These are phyloP conservation scores for Dothiorella sarmentorum DNA, from an alignment of 2,329 filamentous ascomycete species.

Conservation along the genomic window DNA sequence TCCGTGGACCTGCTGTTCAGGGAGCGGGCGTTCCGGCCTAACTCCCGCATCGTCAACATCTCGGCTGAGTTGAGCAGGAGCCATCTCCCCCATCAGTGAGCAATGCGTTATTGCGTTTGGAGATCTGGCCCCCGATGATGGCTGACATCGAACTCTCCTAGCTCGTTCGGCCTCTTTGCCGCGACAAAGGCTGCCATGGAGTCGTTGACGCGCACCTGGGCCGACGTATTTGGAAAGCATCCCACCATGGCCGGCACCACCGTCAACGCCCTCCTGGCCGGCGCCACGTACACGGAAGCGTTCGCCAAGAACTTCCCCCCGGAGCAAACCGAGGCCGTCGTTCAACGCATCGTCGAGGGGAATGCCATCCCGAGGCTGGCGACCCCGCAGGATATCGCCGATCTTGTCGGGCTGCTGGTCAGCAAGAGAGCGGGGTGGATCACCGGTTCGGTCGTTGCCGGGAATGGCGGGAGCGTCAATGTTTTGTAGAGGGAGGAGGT, in stretches of 20 bases:
- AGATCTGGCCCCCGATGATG: too few relatives aligned
- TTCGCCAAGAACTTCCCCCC: constrained; percentile 8
- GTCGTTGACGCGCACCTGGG: constrained; percentile 25
- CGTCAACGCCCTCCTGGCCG: constrained; percentile 30
- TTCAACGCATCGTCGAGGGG: constrained; percentile 13
- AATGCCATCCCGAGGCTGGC: constrained; percentile 27
- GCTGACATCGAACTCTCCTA: too few relatives aligned
- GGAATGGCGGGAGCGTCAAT: constrained; percentile 31
- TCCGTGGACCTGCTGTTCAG: constrained; percentile 27
- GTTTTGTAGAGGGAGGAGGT: constrained; percentile 24
- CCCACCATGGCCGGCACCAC: constrained; percentile 25
- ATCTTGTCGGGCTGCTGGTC: constrained; percentile 57
- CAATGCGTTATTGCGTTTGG: constrained; percentile 18
- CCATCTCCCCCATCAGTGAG: constrained; percentile 17
- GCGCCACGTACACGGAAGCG: constrained; percentile 29
- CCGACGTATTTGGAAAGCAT: constrained; percentile 24
- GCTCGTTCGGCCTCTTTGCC: constrained; percentile 7
- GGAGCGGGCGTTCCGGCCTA: constrained; percentile 20
- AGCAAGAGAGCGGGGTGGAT: constrained; percentile 35
- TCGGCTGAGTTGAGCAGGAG: constrained; percentile 23
- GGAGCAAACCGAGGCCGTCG: not conserved
- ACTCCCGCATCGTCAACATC: constrained; percentile 26
- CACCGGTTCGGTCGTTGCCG: constrained; percentile 38
- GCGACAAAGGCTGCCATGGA: constrained; percentile 27
- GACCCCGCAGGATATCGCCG: constrained; percentile 54